Conservation (phyloP, 2,329 filamentous ascomycete species). For the Colletotrichum gigasporum region DNA sequence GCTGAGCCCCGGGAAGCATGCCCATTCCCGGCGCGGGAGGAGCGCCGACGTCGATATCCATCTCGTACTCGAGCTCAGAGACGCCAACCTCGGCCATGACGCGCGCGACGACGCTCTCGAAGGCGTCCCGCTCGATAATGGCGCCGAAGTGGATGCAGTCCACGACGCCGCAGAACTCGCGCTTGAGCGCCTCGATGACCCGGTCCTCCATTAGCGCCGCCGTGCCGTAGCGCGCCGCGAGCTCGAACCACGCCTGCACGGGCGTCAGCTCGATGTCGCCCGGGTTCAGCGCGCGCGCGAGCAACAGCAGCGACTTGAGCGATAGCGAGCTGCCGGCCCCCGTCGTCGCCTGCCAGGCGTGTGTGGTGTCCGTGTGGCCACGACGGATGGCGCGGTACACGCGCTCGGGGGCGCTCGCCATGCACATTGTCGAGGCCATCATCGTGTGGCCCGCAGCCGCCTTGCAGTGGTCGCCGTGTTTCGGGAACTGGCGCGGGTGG, state of each 20-base stretch:
- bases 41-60: neutral
- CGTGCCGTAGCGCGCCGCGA: conserved; percentile 52
- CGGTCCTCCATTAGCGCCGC: conserved; percentile 45
- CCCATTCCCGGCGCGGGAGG: neutral
- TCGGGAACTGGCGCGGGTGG: conserved; percentile 48
- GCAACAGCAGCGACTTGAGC: conserved; percentile 52
- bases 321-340: conserved; percentile 46
- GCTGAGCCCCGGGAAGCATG: neutral
- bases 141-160: conserved; percentile 59
- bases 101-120: conserved; percentile 54
- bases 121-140: conserved; percentile 54
- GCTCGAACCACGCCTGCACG: conserved; percentile 65
- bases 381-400: conserved; percentile 39
- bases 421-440: conserved; percentile 54
- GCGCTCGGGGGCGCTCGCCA: conserved; percentile 48
- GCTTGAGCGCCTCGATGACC: conserved; percentile 48
- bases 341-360: conserved; percentile 42
- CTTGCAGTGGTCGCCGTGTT: conserved; percentile 42
- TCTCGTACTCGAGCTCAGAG: conserved; percentile 14
- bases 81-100: conserved; percentile 44
- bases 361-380: conserved; percentile 1
- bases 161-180: conserved; percentile 53
- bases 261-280: conserved; percentile 56
- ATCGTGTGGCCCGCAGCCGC: conserved; percentile 51
- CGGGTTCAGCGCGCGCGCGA: conserved; percentile 55